A percentile compares a stretch with the other conserved stretches of the same genome.
Conservation (phyloP, 768 basidiomycete species). For the Boletus barrowsii region DNA sequence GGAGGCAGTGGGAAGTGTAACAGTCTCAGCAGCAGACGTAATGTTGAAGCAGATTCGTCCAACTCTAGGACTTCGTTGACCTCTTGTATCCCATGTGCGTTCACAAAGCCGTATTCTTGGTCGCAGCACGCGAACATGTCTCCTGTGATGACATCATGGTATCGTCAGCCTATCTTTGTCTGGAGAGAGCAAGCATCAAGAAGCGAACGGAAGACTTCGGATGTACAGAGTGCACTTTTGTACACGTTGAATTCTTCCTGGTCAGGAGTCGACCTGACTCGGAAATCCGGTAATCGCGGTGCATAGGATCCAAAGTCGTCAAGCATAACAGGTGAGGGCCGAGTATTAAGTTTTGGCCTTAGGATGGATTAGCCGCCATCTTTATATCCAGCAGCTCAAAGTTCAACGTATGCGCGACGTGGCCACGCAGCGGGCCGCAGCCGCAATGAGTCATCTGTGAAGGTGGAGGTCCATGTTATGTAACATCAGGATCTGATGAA, state of each 20-base stretch:
- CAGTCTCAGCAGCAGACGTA: slow-evolving; percentile 52
- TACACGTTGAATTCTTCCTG: slow-evolving; percentile 47
- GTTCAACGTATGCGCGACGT: slow-evolving; percentile 19
- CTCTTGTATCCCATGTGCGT: slow-evolving; percentile 19
- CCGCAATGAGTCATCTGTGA: slow-evolving; percentile 2
- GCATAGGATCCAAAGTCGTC: slow-evolving; percentile 34
- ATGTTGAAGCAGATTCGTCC: slow-evolving; percentile 47
- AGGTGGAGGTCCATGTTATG: too few relatives aligned
- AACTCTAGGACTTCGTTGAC: slow-evolving; percentile 44
- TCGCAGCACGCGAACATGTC: slow-evolving; percentile 70
- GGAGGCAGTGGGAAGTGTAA: slow-evolving; percentile 53
- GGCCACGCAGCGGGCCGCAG: slow-evolving; percentile 15
- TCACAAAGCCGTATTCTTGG: slow-evolving; percentile 13
- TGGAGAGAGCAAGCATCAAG: not conserved
- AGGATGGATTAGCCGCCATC: not conserved
- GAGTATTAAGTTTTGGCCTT: not conserved
- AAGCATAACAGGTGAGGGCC: slow-evolving; percentile 6
- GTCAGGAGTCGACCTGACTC: slow-evolving; percentile 53
- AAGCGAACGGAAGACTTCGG: slow-evolving; percentile 62
- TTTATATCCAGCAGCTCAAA: slow-evolving; percentile 9
- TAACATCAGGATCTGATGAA: not conserved
- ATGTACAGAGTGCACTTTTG: slow-evolving; percentile 47
- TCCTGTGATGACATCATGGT: slow-evolving; percentile 34
- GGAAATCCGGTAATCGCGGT: slow-evolving; percentile 50
- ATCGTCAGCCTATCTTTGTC: slow-evolving; percentile 2